Percentiles rank a stretch among this genome's conserved stretches.
phyloP scores from a whole-genome alignment of 208 protist species.

The Trypanosoma mega region DNA sequence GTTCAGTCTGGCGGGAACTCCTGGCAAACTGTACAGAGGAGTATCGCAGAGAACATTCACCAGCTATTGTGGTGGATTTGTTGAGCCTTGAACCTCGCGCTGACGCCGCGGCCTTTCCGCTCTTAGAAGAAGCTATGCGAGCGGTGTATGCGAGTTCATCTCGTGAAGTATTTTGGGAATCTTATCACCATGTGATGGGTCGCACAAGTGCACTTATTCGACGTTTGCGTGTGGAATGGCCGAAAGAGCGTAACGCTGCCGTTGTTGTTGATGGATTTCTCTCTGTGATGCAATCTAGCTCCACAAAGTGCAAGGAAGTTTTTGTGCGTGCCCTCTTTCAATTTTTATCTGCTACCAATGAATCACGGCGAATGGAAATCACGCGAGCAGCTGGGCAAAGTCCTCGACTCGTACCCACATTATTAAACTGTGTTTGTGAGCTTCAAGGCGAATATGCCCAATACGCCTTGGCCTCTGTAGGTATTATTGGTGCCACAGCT shows the following conservation, averaged over 20 bases:
- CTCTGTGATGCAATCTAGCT: constrained; percentile 66
- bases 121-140: constrained; percentile 37
- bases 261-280: constrained; percentile 54
- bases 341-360: constrained; percentile 48
- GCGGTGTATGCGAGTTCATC: constrained; percentile 40
- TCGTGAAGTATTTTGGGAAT: constrained; percentile 54
- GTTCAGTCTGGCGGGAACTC: constrained; percentile 69
- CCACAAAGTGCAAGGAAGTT: constrained; percentile 67
- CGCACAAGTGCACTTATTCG: constrained; percentile 45
- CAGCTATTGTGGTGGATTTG: constrained; percentile 70
- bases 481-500: constrained; percentile 69
- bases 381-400: constrained; percentile 39
- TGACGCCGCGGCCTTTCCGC: constrained; percentile 18
- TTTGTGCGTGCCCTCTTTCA: constrained; percentile 74
- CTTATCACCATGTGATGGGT: constrained; percentile 63
- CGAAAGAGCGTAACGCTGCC: constrained; percentile 8
- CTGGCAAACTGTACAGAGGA: constrained; percentile 53
- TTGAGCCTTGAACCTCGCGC: constrained; percentile 55
- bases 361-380: constrained; percentile 37
- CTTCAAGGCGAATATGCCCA: constrained; percentile 45
- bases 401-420: constrained; percentile 53
- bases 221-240: constrained; percentile 11
- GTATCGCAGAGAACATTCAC: constrained; percentile 65
- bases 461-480: constrained; percentile 65
- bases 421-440: constrained; percentile 66